Evolutionary conservation across 2,329 filamentous ascomycete genomes (phyloP).

Genomic region (Colletotrichum orbiculare): DNA sequence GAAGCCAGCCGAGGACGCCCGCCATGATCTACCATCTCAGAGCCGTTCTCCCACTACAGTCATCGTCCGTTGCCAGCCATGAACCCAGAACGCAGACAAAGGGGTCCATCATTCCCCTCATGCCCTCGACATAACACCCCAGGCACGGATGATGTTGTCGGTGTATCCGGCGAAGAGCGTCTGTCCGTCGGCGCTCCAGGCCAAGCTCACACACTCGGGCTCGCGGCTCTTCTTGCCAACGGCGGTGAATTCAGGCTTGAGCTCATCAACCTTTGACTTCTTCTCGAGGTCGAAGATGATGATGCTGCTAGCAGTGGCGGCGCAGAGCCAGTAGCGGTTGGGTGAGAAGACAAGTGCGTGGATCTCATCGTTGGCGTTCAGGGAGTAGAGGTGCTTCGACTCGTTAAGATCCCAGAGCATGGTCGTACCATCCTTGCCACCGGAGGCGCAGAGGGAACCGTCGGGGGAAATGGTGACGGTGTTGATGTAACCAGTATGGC

Average conservation of each 20-base stretch:
- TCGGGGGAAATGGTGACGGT: constrained; percentile 99
- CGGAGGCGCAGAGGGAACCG: constrained; percentile 97
- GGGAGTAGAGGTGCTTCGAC: constrained; percentile 99
- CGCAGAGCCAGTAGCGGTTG: constrained; percentile 99
- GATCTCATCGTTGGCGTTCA: constrained; percentile 99
- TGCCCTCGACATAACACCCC: constrained; percentile 96
- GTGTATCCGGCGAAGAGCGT: constrained; percentile 99
- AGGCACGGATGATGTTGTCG: constrained; percentile 98
- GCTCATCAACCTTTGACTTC: constrained; percentile 99
- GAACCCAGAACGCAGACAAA: constrained; percentile 36
- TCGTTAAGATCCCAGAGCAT: constrained; percentile 99
- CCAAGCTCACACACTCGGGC: constrained; percentile 96
- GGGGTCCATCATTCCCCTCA: constrained; percentile 56
- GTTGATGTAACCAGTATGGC: constrained; percentile 99
- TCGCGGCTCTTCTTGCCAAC: constrained; percentile 99
- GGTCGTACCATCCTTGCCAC: constrained; percentile 99
- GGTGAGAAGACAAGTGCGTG: constrained; percentile 99
- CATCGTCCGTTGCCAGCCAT: constrained; percentile 34
- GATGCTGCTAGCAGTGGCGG: constrained; percentile 95
- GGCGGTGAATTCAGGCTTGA: constrained; percentile 97
- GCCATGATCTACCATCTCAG: constrained; percentile 55
- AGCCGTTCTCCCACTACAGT: constrained; percentile 33
- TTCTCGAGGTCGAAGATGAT: constrained; percentile 99
- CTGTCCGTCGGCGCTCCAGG: constrained; percentile 98
- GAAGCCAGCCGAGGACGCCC: constrained; percentile 60